phyloP scores from a whole-genome alignment of 805 yeast species.

The Millerago galiae region DNA sequence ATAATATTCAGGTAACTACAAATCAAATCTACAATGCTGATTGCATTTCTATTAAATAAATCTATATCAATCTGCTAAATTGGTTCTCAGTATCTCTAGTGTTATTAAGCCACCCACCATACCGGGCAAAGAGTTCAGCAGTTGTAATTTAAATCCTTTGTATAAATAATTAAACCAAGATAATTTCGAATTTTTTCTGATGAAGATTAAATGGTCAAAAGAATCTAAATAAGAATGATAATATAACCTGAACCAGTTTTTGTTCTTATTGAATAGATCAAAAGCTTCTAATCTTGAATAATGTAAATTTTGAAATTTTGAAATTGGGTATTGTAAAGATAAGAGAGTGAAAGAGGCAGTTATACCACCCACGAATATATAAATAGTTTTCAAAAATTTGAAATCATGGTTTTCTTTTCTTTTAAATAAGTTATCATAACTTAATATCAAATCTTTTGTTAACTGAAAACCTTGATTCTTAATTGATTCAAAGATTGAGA shows the following conservation, averaged over 20 bases:
- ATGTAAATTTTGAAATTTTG: constrained; percentile 75
- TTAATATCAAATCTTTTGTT: constrained; percentile 3
- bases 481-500: constrained; percentile 71
- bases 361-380: constrained; percentile 79
- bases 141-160: constrained; percentile 69
- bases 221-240: constrained; percentile 76
- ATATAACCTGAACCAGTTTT: constrained; percentile 37
- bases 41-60: too few species aligned
- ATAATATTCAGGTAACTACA: too few species aligned
- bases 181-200: constrained; percentile 47
- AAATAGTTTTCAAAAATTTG: constrained; percentile 55
- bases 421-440: constrained; percentile 13
- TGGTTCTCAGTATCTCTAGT: constrained; percentile 69
- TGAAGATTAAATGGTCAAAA: constrained; percentile 47
- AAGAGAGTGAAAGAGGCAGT: constrained; percentile 75
- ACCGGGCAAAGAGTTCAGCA: constrained; percentile 76
- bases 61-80: constrained; percentile 16
- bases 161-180: constrained; percentile 65
- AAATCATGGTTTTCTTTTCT: constrained; percentile 22
- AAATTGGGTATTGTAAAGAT: constrained; percentile 76
- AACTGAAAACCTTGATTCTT: constrained; percentile 58
- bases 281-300: constrained; percentile 73
- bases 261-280: constrained; percentile 44
- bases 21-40: too few species aligned
- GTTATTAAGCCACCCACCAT: constrained; percentile 82